Evolutionary conservation across 306 rosid genomes (phyloP).

Genomic region (Acmispon strigosus): DNA sequence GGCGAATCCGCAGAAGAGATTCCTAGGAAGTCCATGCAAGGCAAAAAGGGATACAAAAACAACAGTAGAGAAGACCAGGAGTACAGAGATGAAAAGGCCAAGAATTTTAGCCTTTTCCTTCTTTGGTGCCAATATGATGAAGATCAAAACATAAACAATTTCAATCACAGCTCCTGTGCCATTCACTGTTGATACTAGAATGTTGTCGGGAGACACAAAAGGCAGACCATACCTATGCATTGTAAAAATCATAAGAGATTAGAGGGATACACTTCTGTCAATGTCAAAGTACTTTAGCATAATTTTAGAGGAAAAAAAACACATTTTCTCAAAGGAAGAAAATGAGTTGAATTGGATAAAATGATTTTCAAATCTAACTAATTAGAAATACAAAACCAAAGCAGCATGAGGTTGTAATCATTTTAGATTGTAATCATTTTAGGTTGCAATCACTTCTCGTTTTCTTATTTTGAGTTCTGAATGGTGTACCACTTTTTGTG

Average conservation of each 20-base stretch:
- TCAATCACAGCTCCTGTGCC: constrained; percentile 74
- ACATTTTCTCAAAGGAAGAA: too few species aligned
- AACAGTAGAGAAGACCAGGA: constrained; percentile 43
- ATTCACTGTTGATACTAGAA: constrained; percentile 70
- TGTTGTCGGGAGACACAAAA: constrained; percentile 73
- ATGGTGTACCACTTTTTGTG: too few species aligned
- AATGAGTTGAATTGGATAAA: too few species aligned
- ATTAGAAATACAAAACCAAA: too few species aligned
- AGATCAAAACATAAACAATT: constrained; percentile 51
- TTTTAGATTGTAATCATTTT: too few species aligned
- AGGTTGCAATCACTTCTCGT: too few species aligned
- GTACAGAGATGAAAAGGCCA: constrained; percentile 39
- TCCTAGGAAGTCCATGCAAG: constrained; percentile 42
- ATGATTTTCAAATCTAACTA: too few species aligned
- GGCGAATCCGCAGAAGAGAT: constrained; percentile 70
- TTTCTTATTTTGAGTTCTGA: too few species aligned
- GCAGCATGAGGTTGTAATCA: too few species aligned
- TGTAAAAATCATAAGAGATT: not conserved
- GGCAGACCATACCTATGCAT: constrained; percentile 80
- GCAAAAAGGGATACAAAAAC: constrained; percentile 72
- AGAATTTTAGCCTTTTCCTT: constrained; percentile 53
- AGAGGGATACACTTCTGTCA: too few species aligned
- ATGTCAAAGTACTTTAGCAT: too few species aligned
- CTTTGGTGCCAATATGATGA: constrained; percentile 45
- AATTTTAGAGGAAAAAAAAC: too few species aligned